Evolutionary conservation across 768 basidiomycete species (phyloP), one percentile per base, ranked within the genome.

Genomic region (Pisolithus tinctorius): DNA sequence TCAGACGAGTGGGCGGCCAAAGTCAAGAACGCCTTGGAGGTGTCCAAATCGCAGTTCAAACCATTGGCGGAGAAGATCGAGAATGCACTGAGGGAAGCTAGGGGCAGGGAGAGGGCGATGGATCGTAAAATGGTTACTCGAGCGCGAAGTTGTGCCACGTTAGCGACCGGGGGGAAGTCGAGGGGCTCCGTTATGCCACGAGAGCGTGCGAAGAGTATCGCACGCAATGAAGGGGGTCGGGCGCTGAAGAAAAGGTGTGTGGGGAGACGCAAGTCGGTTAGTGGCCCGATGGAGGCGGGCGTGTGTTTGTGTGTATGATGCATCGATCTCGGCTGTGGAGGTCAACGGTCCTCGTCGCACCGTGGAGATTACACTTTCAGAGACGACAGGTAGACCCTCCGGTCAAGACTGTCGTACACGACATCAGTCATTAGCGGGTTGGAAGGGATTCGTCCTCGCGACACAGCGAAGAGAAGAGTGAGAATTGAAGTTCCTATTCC

Each of bases 191-290:
- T 38, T 36, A 30, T 47, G 30, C 13, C 47, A 16, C 29, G 27
- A 36, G 47, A 29, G 42, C 34, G 41, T 44, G 27, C 5, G 16
- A 27, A 42, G 16, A 37, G 27, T 17, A 50, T 58, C 6, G 48
- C 54, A 3, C 49, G 42, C 46, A 50, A 45, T 14, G 53, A 61
- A 27, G 54, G 48, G 2, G 57, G 37, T 17, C 69, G 74, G 46
- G 75, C 66, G 2, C 55, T 80, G 60, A 82, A 82, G 70, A 81
- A 79, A 58, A 71, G 80, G 36, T 82, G 80, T 45, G 69, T 81
- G 9, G 75, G 78, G 7, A 64, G 79, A 49, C 70, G 77, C 48
- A 77, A 73, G 59, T 79, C 77, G 9, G 48, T 72, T 51, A 67
- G 58, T 29, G 73, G 69, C 10, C 62, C 64, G 3, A 37, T 68